phyloP scores from a whole-genome alignment of 2,329 filamentous ascomycete species.

The Phialocephala sp. region DNA sequence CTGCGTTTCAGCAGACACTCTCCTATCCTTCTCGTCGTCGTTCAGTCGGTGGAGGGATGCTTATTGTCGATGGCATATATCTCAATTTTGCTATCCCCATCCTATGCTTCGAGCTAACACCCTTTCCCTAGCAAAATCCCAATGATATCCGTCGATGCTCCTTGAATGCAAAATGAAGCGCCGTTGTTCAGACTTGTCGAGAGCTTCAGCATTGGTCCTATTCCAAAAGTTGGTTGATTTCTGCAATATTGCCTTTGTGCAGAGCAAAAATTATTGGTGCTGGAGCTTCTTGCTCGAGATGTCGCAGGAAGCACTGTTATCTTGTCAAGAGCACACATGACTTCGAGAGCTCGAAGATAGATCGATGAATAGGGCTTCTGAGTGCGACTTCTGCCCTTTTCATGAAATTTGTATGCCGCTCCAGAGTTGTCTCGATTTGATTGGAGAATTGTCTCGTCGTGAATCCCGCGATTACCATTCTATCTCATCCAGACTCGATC shows the following conservation, averaged over 20 bases:
- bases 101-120: neutral
- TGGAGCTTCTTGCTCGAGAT: neutral
- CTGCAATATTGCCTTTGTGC: neutral
- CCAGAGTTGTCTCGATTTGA: neutral
- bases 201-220: neutral
- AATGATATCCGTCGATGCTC: neutral
- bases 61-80: neutral
- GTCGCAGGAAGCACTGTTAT: neutral
- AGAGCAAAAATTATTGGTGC: neutral
- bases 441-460: neutral
- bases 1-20: neutral
- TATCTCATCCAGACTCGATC: neutral
- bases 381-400: neutral
- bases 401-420: neutral
- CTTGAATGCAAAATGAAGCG: slow-evolving; percentile 3
- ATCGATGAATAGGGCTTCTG: neutral
- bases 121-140: neutral
- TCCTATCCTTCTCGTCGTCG: neutral
- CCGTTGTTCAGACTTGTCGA: neutral
- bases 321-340: neutral
- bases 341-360: neutral
- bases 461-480: neutral
- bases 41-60: neutral
- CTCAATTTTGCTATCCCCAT: too few relatives aligned
- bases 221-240: slow-evolving; percentile 2